Base-by-base conservation (phyloP, 1,139 yeast genomes). In the Kodamaea derodonti region DNA sequence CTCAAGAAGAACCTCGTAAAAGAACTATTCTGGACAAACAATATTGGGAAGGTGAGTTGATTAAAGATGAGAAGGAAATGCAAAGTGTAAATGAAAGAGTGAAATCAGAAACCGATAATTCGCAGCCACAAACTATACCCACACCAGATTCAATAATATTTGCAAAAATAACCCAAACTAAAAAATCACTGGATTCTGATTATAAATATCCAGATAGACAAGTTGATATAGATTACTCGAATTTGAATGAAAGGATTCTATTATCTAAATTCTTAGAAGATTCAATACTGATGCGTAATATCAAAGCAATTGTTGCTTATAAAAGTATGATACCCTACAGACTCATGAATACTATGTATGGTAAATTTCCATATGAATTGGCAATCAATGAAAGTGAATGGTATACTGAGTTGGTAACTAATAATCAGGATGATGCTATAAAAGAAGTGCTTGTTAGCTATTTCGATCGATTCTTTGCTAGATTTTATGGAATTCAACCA, bases 401-500 rank as follows among this genome's bases (percentile, higher is more conserved):
- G 11, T 30, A 32, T 23, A 28, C 18, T 16, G 35, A 27, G 10
- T 30, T 31, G 14, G 40, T 38, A 6, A 31, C 30, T 11, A 34
- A 33, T 8, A 33, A 43, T 23, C 37, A 37, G 13, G 38, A 38
- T 22, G 43, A 40, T 22, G 37, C 35, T 3, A 37, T 45, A 16
- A 36, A 40, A 24, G 42, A 38, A 12, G 31, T 39, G 3, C 25
- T 46, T 36, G 48, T 32, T 20, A 36, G 42, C 18, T 32, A 40
- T 29, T 46, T 46, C 34, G 49, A 46, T 33, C 43, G 50, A 20
- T 46, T 32, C 25, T 45, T 46, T 25, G 47, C 47, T 11, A 37
- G 44, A 29, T 43, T 44, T 34, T 42, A 41, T 30, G 47, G 43
- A 4, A 30, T 37, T 10, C 31, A 31, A 4, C 36, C 43, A 2